Evolutionary conservation across 208 protist species (phyloP), one percentile per base, ranked within the genome.

Genomic region (Acanthamoeba healyi): DNA sequence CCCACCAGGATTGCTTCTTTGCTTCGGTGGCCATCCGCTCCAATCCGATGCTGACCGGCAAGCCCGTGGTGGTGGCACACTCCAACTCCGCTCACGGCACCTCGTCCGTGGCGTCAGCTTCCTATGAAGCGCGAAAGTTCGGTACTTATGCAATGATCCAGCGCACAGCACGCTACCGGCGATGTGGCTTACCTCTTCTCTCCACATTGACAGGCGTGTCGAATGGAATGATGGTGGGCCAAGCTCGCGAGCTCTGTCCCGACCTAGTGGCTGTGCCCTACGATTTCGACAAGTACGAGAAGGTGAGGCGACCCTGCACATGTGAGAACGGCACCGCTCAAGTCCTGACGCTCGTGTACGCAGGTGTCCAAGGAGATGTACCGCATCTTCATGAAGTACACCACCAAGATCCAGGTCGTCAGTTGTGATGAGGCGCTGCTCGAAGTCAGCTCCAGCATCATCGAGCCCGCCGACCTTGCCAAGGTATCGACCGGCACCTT

Each of bases 1-100:
- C 22, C 9, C 40, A 51, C 26, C 17, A 91, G 94, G 96, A 97
- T 40, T 96, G 86, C 63, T 97, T 97, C 65, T 97, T 97, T 72
- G 96, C 93, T 12, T 96, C 94, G 9, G 95, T 95, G 12, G 44
- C 44, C 40, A 49, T 96, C 7, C 77, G 72, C 10, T 46, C 72
- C 4, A 94, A 90, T 26, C 96, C 96, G 19, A 79, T 56, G 77
- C 54, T 96, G 38, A 44, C 26, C 32, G 74, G 94, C 40, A 61
- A 95, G 65, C 95, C 96, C 0, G 95, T 96, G 40, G 96, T 91
- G 38, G 92, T 97, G 49, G 72, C 72, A 4, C 95, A 95, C 32
- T 49, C 26, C 42, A 36, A 54, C 19, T 65, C 29, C 7, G 42
- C 58, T 7, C 29, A 63, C 29, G 65, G 67, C 49, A 96, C 70